Conservation (phyloP, 2,329 filamentous ascomycete genomes). For the Penicillium sp. region DNA sequence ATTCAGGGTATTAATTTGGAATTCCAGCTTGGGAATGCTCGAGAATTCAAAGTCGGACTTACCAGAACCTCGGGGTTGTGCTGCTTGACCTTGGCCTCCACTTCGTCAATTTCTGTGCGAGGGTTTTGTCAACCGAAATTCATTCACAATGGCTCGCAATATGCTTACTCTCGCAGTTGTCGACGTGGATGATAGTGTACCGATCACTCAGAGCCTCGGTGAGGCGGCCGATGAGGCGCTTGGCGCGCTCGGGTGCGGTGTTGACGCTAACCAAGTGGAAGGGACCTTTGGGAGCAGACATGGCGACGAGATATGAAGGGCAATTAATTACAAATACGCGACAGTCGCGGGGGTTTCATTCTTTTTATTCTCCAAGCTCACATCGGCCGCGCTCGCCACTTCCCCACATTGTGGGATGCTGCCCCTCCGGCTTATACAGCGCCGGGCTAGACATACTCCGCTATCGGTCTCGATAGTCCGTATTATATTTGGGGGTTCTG, state of each 20-base stretch:
- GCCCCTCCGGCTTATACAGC: constrained; percentile 18
- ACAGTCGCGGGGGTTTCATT: constrained; percentile 20
- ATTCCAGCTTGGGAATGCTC: not conserved
- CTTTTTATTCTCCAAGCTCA: constrained; percentile 12
- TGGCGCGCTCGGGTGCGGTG: constrained; percentile 64
- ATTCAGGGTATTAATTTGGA: constrained; percentile 9
- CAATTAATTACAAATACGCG: constrained; percentile 8
- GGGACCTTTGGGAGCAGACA: constrained; percentile 51
- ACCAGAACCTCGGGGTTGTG: constrained; percentile 56
- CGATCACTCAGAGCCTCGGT: constrained; percentile 60
- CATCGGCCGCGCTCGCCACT: constrained; percentile 13
- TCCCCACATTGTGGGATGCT: constrained; percentile 21
- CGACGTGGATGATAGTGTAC: constrained; percentile 62
- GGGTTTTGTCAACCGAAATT: not conserved
- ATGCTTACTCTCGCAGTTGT: constrained; percentile 59
- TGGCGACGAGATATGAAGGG: constrained; percentile 12
- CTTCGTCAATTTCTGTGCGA: constrained; percentile 51
- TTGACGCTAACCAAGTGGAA: constrained; percentile 67
- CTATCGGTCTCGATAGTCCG: not conserved
- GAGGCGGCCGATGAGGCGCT: constrained; percentile 60
- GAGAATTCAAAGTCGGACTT: constrained; percentile 24
- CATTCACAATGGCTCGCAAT: too few relatives aligned
- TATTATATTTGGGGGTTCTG: not conserved
- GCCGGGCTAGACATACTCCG: constrained; percentile 29
- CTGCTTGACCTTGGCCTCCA: constrained; percentile 53